phyloP scores from a whole-genome alignment of 2,329 filamentous ascomycete species.

The Phialophora expanda region DNA sequence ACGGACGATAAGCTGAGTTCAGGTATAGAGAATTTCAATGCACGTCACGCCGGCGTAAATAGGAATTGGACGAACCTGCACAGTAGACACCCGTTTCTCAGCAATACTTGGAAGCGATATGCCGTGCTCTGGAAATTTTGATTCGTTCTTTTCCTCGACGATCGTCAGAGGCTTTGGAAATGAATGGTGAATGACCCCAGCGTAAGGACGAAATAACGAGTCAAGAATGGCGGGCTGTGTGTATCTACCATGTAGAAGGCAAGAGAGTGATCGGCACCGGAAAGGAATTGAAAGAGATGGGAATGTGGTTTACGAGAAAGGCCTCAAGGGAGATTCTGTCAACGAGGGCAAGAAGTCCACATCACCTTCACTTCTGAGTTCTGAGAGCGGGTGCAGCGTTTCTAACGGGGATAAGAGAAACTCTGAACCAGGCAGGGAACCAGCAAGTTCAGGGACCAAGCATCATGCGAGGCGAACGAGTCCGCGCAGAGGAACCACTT shows the following conservation, averaged over 20 bases:
- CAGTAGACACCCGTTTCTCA: not conserved
- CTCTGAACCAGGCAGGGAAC: not conserved
- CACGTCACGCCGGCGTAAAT: not conserved
- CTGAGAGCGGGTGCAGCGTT: not conserved
- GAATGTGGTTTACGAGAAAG: not conserved
- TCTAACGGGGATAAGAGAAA: not conserved
- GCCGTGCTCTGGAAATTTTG: not conserved
- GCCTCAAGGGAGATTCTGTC: not conserved
- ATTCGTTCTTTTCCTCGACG: not conserved
- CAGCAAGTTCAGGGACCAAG: conserved; percentile 1
- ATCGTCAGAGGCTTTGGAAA: not conserved
- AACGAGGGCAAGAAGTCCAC: not conserved
- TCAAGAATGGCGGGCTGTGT: not conserved
- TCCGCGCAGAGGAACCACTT: not conserved
- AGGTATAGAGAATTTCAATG: not conserved
- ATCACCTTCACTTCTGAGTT: not conserved
- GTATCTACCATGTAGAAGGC: not conserved
- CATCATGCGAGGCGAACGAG: conserved; percentile 6
- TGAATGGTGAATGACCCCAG: not conserved
- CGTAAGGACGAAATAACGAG: not conserved
- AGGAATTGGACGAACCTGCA: not conserved
- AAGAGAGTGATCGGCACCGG: not conserved
- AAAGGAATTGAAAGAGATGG: not conserved
- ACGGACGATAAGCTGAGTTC: not conserved
- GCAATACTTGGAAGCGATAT: not conserved